Evolutionary conservation across 805 yeast genomes (phyloP).

Genomic region (Wickerhamiella occidentalis): DNA sequence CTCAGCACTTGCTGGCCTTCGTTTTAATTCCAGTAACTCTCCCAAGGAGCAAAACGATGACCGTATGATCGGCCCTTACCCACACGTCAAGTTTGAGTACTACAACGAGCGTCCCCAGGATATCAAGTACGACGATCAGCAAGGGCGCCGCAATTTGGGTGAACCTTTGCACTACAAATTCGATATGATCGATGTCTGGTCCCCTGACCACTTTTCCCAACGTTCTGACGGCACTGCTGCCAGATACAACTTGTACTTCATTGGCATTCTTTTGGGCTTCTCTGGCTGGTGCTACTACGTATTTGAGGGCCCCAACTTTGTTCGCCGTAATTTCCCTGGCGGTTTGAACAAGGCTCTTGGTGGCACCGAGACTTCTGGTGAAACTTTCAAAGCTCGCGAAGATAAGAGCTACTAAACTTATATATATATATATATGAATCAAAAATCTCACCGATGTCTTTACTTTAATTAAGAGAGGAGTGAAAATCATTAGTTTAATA

Average conservation of each 20-base stretch:
- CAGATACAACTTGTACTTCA: conserved; percentile 45
- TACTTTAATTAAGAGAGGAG: too few relatives aligned
- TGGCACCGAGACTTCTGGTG: conserved; percentile 31
- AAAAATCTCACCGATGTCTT: too few relatives aligned
- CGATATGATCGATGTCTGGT: conserved; percentile 72
- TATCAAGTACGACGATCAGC: conserved; percentile 64
- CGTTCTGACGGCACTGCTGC: conserved; percentile 52
- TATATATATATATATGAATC: neutral
- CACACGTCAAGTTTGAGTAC: conserved; percentile 44
- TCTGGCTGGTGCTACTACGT: conserved; percentile 28
- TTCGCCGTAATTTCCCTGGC: conserved; percentile 62
- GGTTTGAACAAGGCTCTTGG: conserved; percentile 64
- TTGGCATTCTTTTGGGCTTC: conserved; percentile 29
- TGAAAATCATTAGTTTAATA: neutral
- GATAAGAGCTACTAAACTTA: conserved; percentile 4
- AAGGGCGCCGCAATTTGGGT: conserved; percentile 63
- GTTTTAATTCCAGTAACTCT: neutral
- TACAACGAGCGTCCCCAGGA: conserved; percentile 62
- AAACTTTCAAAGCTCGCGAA: conserved; percentile 31
- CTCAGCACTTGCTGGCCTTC: neutral
- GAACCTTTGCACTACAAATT: conserved; percentile 63
- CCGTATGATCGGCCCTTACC: conserved; percentile 34
- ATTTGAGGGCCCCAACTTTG: conserved; percentile 52
- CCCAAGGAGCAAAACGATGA: conserved; percentile 16
- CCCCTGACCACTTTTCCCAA: conserved; percentile 60